Conservation (phyloP, 2,329 filamentous ascomycete species). For the Rhexocercosporidium sp. region DNA sequence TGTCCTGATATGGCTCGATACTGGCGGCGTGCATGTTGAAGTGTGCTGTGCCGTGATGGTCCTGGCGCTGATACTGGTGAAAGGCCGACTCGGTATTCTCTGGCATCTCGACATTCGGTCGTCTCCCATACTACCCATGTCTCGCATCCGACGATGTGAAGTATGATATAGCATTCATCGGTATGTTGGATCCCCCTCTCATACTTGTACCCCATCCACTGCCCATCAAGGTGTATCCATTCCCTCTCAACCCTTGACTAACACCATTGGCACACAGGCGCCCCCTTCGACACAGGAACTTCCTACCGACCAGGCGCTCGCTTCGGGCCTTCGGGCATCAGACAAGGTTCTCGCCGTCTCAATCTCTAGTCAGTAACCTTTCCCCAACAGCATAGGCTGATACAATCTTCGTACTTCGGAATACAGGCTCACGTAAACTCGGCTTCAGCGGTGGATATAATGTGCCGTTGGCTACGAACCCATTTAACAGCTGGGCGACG, state of each 20-base stretch:
- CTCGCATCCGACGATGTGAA: slow-evolving; percentile 70
- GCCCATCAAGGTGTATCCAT: slow-evolving; percentile 17
- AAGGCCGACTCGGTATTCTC: slow-evolving; percentile 89
- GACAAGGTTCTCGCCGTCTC: slow-evolving; percentile 83
- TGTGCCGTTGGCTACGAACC: slow-evolving; percentile 78
- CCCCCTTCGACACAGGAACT: slow-evolving; percentile 85
- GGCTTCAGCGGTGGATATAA: slow-evolving; percentile 80
- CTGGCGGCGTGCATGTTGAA: background rate
- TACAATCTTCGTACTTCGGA: slow-evolving; percentile 24
- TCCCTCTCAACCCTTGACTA: slow-evolving; percentile 6
- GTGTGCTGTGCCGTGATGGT: background rate
- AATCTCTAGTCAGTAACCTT: slow-evolving; percentile 77
- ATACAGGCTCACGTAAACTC: slow-evolving; percentile 47
- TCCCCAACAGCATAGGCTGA: slow-evolving; percentile 32
- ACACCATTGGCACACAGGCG: slow-evolving; percentile 53
- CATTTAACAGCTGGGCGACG: slow-evolving; percentile 81
- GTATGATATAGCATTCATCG: slow-evolving; percentile 87
- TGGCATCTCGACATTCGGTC: slow-evolving; percentile 84
- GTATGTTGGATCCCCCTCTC: slow-evolving; percentile 47
- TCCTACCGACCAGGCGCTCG: slow-evolving; percentile 84
- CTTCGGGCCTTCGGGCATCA: slow-evolving; percentile 83
- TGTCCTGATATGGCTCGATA: background rate
- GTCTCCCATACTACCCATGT: slow-evolving; percentile 78
- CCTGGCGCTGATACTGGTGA: background rate
- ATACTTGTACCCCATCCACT: slow-evolving; percentile 10